Evolutionary conservation across 495 filamentous ascomycete species (phyloP).

Genomic region (Podospora anserina): DNA sequence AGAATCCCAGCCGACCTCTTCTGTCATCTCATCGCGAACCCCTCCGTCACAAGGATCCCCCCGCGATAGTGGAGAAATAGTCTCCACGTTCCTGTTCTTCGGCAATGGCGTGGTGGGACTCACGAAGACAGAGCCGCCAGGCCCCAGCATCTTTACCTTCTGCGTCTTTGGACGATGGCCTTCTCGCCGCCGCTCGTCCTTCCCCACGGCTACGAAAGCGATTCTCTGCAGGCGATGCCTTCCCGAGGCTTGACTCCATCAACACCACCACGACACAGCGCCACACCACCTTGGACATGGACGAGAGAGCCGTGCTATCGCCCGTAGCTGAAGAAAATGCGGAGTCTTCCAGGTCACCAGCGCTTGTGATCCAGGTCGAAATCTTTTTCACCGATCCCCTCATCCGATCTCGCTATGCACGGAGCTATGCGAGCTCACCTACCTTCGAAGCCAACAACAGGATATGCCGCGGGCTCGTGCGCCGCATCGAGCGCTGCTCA

Average conservation of each 20-base stretch:
- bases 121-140: conserved; percentile 1
- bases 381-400: conserved; percentile 45
- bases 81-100: conserved; percentile 3
- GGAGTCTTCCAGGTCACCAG: conserved; percentile 13
- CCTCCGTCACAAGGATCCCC: conserved; percentile 3
- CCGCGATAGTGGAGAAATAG: conserved; percentile 10
- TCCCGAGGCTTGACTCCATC: conserved; percentile 21
- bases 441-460: conserved; percentile 38
- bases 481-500: conserved; percentile 47
- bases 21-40: conserved; percentile 11
- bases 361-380: conserved; percentile 39
- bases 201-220: conserved; percentile 16
- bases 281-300: conserved; percentile 23
- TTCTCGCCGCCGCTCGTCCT: not conserved
- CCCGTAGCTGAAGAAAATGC: conserved; percentile 28
- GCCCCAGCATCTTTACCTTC: conserved; percentile 5
- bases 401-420: conserved; percentile 36
- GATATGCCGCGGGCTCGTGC: conserved; percentile 42
- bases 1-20: not conserved
- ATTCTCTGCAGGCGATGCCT: conserved; percentile 27
- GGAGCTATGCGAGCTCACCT: conserved; percentile 42
- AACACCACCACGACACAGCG: not conserved
- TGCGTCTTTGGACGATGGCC: not conserved
- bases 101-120: conserved; percentile 35
- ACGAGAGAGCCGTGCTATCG: conserved; percentile 24